Evolutionary conservation across 805 yeast genomes (phyloP).

Genomic region (Wickerhamomyces bisporus): DNA sequence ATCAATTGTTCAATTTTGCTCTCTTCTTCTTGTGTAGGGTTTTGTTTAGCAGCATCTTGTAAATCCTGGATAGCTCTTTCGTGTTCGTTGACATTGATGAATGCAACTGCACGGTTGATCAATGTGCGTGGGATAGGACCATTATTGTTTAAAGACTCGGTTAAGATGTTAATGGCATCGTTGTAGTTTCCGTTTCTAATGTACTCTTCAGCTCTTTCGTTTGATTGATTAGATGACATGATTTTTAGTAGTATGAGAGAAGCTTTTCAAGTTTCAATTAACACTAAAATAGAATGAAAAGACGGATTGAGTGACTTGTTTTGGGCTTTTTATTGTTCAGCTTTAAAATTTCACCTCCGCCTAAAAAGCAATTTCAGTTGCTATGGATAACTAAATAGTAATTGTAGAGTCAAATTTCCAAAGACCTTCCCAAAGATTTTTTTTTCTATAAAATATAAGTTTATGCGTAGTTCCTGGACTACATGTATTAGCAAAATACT

Average conservation of each 20-base stretch:
- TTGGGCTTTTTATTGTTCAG: too few species aligned
- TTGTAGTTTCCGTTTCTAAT: conserved; percentile 1
- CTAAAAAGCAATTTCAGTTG: too few species aligned
- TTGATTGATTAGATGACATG: conserved; percentile 8
- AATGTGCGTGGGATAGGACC: conserved; percentile 16
- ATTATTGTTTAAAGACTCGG: not conserved
- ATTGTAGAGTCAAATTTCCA: too few species aligned
- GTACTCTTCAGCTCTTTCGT: conserved; percentile 10
- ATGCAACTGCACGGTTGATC: conserved; percentile 20
- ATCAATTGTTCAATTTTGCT: conserved; percentile 18
- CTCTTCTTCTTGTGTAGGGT: conserved; percentile 16
- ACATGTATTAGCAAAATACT: too few species aligned
- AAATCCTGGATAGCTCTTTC: conserved; percentile 20
- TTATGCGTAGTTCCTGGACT: too few species aligned
- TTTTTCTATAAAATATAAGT: too few species aligned
- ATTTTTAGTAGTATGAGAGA: not conserved
- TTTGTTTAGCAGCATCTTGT: conserved; percentile 16
- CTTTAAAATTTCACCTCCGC: too few species aligned
- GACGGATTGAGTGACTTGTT: too few species aligned
- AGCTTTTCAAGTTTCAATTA: too few species aligned
- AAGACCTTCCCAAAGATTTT: too few species aligned
- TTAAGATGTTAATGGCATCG: conserved; percentile 3
- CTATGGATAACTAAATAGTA: too few species aligned
- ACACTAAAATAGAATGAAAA: too few species aligned
- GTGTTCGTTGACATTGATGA: conserved; percentile 11